A percentile compares a stretch with the other conserved stretches of the same genome.
Conservation (phyloP, 2,329 filamentous ascomycete genomes). For the Trichoderma lentiforme region DNA sequence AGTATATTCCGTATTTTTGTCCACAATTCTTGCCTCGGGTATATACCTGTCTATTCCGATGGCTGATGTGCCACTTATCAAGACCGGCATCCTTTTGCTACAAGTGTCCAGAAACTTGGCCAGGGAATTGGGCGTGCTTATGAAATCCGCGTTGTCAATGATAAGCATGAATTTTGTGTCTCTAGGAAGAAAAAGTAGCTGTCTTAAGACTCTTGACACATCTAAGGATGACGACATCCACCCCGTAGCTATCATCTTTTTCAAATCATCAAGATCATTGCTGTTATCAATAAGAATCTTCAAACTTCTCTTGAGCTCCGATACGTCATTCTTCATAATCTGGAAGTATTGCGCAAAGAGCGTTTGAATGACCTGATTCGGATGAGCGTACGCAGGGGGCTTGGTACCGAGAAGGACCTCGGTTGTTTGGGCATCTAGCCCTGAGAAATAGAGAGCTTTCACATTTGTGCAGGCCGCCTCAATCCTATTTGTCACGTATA, state of each 20-base stretch:
- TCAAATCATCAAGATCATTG: neutral
- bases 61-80: neutral
- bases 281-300: neutral
- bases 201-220: neutral
- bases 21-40: neutral
- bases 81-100: neutral
- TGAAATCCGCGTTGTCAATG: neutral
- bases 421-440: neutral
- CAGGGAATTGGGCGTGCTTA: neutral
- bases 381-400: neutral
- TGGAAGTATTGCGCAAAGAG: neutral
- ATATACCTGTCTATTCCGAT: neutral
- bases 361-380: neutral
- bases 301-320: neutral
- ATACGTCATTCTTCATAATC: neutral
- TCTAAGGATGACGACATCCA: neutral
- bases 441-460: neutral
- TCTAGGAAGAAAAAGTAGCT: neutral
- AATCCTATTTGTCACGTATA: neutral
- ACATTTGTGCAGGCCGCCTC: neutral
- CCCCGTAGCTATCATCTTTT: neutral
- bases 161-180: neutral
- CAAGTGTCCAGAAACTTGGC: neutral
- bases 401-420: neutral
- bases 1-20: neutral